Evolutionary conservation across 1,284 basidiomycete genomes (phyloP).

Genomic region (Farysia itapuensis): DNA sequence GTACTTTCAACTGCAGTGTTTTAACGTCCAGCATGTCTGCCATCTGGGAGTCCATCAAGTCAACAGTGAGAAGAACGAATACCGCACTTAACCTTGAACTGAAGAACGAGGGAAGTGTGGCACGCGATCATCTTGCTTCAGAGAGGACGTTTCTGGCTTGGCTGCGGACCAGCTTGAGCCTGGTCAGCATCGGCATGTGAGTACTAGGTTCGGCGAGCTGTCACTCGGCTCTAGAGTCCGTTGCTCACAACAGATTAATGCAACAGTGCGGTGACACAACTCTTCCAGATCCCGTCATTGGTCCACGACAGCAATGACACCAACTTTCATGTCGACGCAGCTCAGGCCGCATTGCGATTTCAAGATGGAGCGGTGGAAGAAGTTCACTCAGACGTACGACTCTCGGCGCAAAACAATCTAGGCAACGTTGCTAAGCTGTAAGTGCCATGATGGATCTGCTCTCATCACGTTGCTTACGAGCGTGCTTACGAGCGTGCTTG

Average conservation of each 20-base stretch:
- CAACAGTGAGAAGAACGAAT: slow-evolving; percentile 7
- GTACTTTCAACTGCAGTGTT: too few relatives aligned
- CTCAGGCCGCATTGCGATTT: too few relatives aligned
- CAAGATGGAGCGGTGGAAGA: too few relatives aligned
- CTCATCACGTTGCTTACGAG: too few relatives aligned
- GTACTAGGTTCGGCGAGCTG: slow-evolving; percentile 13
- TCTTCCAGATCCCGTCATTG: slow-evolving; percentile 55
- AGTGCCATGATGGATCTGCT: too few relatives aligned
- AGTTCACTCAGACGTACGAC: too few relatives aligned
- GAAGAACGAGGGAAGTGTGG: slow-evolving; percentile 58
- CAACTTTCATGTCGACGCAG: too few relatives aligned
- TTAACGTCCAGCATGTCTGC: slow-evolving; percentile 25
- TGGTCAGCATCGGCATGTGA: slow-evolving; percentile 54
- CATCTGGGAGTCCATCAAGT: slow-evolving; percentile 8
- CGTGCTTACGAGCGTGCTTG: too few relatives aligned
- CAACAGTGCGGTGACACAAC: slow-evolving; percentile 48
- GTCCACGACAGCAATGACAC: slow-evolving; percentile 4
- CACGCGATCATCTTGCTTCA: slow-evolving; percentile 58
- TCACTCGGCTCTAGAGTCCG: too few relatives aligned
- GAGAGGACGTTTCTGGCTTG: slow-evolving; percentile 60
- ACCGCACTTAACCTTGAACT: slow-evolving; percentile 33
- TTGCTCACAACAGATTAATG: not conserved
- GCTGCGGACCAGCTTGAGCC: slow-evolving; percentile 57
- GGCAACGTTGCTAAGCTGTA: slow-evolving; percentile 25
- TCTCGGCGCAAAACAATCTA: slow-evolving; percentile 6